Base-by-base conservation (phyloP, 1,284 basidiomycete genomes). In the Schizophyllum commune region DNA sequence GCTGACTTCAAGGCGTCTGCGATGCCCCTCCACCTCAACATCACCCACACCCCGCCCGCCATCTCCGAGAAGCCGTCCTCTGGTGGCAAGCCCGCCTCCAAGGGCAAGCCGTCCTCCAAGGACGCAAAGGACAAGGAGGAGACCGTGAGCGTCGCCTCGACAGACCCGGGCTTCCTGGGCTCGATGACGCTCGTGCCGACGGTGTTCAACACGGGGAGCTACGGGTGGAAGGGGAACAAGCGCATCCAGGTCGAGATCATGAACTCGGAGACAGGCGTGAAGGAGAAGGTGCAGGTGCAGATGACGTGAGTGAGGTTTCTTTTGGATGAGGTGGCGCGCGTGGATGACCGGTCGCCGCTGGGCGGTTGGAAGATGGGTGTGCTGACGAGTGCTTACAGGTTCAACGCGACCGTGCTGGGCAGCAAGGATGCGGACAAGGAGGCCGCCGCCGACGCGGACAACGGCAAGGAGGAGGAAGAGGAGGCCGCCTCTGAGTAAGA, bases 201-300 rank as follows among this genome's bases (percentile, higher is more conserved):
- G 60, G 76, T 79, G 53, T 91, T 92, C 72, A 68, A 75, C 19
- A 90, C 89, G 0, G 88, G 89, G 17, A 89, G 86, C 69, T 90
- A 88, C 70, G 89, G 90, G 5, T 92, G 89, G 89, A 92, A 91
- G 69, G 89, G 86, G 5, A 83, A 73, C 70, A 88, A 86, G 72
- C 80, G 84, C 32, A 72, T 91, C 63, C 79, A 77, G 1, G 78
- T 92, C 58, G 86, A 89, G 68, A 69, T 92, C 15, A 76, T 79
- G 62, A 78, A 78, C 63, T 69, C 75, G 0, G 80, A 82, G 27
- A 80, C 75, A 5, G 80, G 79, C 22, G 76, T 77, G 59, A 85
- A 81, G 71, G 84, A 84, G 73, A 85, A 81, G 65, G 85, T 91
- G 1, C 82, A 87, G 67, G 88, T 92, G n/a, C 53, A 55, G 53